Evolutionary conservation across 768 basidiomycete genomes (phyloP), one percentile per base, ranked within the genome.

Genomic region (Wakefieldia striispora): DNA sequence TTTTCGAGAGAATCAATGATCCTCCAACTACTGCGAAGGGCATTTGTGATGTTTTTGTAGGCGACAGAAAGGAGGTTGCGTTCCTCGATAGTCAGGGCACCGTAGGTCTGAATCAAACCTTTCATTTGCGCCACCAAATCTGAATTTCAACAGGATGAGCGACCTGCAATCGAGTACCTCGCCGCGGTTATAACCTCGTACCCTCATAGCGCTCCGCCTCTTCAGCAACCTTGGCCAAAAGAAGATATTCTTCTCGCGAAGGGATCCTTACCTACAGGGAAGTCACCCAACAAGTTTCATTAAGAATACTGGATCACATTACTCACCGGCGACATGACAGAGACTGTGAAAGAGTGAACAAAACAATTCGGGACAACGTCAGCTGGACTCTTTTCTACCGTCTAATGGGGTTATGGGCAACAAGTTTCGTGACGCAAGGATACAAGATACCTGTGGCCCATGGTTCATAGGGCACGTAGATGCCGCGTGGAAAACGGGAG

Each of bases 201-300:
- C 91, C 91, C 74, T 89, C 83, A 66, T 91, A 91, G 45, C 91
- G 86, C 67, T 91, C 90, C 31, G 91, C 89, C 72, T 92, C 87
- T 64, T 88, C 88, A 40, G 88, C 86, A 50, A 92, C 78, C 71
- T 88, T 90, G 53, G 90, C 90, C 59, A 93, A 75, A 68, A 77
- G 73, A 39, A 80, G 64, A 49, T 71, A 70, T 55, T 81, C 76
- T 21, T 71, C 66, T 49, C 63, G 68, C 35, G 67, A 64, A 36
- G 62, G 57, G 24, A 68, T 51, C 39, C 67, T 69, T 43, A 62
- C 67, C 67, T 69, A 35, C 23, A 19, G 23, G 14, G 24, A 43
- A 29, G 40, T 51, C 23, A 49, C 40, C 49, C 33, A 47, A 47
- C 47, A 37, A 47, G 41, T 10, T 35, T 21, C 40, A 24, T 37